These are phyloP conservation scores for Yamadazyma tumulicola DNA, from an alignment of 805 yeast genomes.

Conservation along the genomic window DNA sequence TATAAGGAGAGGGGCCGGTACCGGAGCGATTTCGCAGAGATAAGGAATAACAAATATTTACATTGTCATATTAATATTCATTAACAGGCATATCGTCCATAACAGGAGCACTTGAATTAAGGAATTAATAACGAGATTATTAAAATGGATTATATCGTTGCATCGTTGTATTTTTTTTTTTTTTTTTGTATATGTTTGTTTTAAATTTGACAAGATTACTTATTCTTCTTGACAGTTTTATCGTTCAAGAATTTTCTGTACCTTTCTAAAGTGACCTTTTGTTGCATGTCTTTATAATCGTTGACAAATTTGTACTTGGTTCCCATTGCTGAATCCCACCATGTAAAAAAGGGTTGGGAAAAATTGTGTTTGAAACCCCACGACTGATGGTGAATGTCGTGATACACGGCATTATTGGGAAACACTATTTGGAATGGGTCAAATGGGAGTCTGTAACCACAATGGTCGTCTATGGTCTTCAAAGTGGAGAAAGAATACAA, in stretches of 20 bases:
- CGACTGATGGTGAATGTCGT: conserved; percentile 95
- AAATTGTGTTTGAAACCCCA: conserved; percentile 93
- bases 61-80: too few species aligned
- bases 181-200: too few species aligned
- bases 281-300: conserved; percentile 61
- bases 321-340: conserved; percentile 77
- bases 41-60: background rate
- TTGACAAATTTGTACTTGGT: conserved; percentile 67
- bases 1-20: conserved; percentile 4
- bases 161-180: too few species aligned
- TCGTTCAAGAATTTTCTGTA: conserved; percentile 55
- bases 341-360: conserved; percentile 92
- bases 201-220: too few species aligned
- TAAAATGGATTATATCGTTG: background rate
- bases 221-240: too few species aligned
- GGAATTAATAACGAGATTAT: too few species aligned
- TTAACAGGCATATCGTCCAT: too few species aligned
- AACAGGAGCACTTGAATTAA: too few species aligned
- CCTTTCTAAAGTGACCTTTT: conserved; percentile 62
- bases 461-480: conserved; percentile 97
- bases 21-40: conserved; percentile 2
- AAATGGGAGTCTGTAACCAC: conserved; percentile 92
- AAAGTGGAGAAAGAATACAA: conserved; percentile 85
- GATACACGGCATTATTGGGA: conserved; percentile 94
- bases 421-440: conserved; percentile 87